phyloP scores from a whole-genome alignment of 106 monocot species.

The Narthecium ossifragum region DNA sequence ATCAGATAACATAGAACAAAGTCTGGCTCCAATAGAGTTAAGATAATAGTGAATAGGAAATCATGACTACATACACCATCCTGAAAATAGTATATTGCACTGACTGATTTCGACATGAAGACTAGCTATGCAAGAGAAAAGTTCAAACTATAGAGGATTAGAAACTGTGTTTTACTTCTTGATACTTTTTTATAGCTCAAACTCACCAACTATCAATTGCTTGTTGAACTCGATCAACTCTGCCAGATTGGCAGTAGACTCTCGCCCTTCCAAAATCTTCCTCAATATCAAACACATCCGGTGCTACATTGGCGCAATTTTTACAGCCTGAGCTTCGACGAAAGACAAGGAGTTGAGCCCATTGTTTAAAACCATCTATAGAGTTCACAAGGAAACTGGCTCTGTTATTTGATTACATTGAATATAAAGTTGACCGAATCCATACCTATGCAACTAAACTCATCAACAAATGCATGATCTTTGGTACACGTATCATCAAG shows the following conservation, averaged over 20 bases:
- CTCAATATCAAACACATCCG: slow-evolving; percentile 75
- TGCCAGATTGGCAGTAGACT: slow-evolving; percentile 71
- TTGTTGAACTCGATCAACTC: slow-evolving; percentile 56
- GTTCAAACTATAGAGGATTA: too few relatives aligned
- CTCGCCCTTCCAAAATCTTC: slow-evolving; percentile 96
- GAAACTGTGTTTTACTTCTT: too few relatives aligned
- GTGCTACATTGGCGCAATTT: slow-evolving; percentile 86
- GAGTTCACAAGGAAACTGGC: not conserved
- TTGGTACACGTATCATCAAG: slow-evolving; percentile 58
- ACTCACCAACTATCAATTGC: slow-evolving; percentile 97
- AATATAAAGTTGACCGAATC: not conserved
- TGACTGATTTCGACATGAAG: too few relatives aligned
- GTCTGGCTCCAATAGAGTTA: too few relatives aligned
- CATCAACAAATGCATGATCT: slow-evolving; percentile 96
- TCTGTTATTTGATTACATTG: not conserved
- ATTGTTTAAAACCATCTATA: not conserved
- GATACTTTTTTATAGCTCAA: not conserved
- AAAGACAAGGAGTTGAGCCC: not conserved
- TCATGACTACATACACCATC: too few relatives aligned
- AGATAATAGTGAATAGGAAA: too few relatives aligned
- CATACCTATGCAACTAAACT: slow-evolving; percentile 98
- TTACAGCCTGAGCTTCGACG: slow-evolving; percentile 65
- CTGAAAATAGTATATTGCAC: too few relatives aligned
- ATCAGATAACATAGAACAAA: too few relatives aligned
- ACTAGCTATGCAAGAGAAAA: too few relatives aligned